Conservation (phyloP, 169 alveolate genomes). For the Eimeria maxima region DNA sequence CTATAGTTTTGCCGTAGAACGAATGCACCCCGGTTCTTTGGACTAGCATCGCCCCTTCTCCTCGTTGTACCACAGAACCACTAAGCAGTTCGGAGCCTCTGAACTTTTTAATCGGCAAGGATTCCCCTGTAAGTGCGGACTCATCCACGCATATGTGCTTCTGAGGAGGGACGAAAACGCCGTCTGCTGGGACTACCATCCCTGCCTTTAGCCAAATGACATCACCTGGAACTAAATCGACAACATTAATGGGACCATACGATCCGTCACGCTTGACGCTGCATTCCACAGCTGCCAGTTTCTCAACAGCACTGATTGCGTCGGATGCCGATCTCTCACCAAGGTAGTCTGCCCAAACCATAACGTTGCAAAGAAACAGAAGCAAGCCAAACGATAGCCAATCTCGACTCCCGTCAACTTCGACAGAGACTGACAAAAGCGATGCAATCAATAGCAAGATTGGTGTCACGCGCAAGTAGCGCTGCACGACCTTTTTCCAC, state of each 20-base stretch:
- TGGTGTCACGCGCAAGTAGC: constrained; percentile 80
- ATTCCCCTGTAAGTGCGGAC: constrained; percentile 94
- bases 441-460: constrained; percentile 79
- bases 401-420: constrained; percentile 81
- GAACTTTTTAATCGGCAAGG: constrained; percentile 87
- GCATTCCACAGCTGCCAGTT: constrained; percentile 87
- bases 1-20: constrained; percentile 88
- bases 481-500: constrained; percentile 80
- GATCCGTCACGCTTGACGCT: constrained; percentile 86
- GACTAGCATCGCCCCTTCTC: constrained; percentile 86
- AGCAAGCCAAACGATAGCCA: constrained; percentile 95
- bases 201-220: constrained; percentile 92
- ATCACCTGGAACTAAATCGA: constrained; percentile 94
- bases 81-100: constrained; percentile 86
- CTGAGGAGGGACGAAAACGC: constrained; percentile 86
- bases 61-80: constrained; percentile 86
- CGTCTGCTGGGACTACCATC: constrained; percentile 86
- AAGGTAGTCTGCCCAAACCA: constrained; percentile 92
- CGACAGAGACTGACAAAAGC: constrained; percentile 68
- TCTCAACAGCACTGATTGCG: constrained; percentile 91
- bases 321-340: constrained; percentile 92
- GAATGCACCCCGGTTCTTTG: constrained; percentile 87
- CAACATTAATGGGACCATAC: constrained; percentile 82
- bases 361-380: constrained; percentile 92
- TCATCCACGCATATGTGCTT: constrained; percentile 91